Base-by-base conservation (phyloP, 192 early-diverging fungal genomes). In the Linnemannia schmuckeri region DNA sequence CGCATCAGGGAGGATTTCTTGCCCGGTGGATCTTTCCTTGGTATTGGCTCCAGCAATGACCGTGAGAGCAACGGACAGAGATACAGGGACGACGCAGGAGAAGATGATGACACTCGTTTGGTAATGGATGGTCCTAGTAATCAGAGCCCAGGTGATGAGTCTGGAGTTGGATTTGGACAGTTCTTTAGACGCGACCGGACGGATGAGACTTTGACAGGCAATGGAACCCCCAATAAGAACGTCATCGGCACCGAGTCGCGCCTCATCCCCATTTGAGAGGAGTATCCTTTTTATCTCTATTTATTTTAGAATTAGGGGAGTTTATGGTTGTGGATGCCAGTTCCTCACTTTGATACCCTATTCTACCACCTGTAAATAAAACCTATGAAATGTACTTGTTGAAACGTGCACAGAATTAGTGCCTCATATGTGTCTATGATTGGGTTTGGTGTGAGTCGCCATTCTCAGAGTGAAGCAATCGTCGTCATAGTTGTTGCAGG, bases 1-100 rank as follows among this genome's bases (percentile, higher is more conserved):
- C 77, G 85, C 38, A 76, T 87, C 22, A 40, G 74, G 44, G 75
- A 78, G 38, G 74, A 80, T 6, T 47, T 73, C 0, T 57, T 86
- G 47, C 84, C 84, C 5, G n/a, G 61, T 15, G 61, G 74, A 24
- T 47, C n/a, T 8, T 72, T 38, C 70, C 70, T 41, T 41, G 35
- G 70, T 24, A 24, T 42, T 4, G n/a, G 70, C 38, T n/a, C n/a
- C 10, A 9, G 38, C 70, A 38, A 0, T 6, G 7, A 24, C 17
- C 37, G 40, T 42, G 41, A 42, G 0, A 15, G 40, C 37, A 42
- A 42, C 15, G 70, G 35, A 42, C 70, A 72, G n/a, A 69, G 35
- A 4, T 74, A 78, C 35, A 49, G 54, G 37, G 76, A 85, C 44
- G 75, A 74, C 15, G 70, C 44, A 20, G 77, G 68, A 9, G 61